Conservation (phyloP, 2,329 filamentous ascomycete species). For the Endocalyx cinctus region DNA sequence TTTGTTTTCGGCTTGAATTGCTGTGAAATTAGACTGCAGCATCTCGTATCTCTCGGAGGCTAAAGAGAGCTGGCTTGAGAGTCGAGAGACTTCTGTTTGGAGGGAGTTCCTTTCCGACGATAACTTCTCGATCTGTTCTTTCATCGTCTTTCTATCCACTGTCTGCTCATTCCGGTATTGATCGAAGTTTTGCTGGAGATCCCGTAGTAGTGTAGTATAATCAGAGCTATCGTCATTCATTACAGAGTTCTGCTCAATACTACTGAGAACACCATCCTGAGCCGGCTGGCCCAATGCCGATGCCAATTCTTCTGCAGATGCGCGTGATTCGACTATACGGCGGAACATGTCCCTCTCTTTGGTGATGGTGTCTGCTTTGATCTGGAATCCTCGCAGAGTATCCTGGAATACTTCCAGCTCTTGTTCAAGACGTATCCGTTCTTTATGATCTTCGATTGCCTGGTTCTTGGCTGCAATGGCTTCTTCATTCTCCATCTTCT, state of each 20-base stretch:
- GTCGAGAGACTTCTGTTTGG: slow-evolving; percentile 75
- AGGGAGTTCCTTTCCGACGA: slow-evolving; percentile 77
- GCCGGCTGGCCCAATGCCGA: slow-evolving; percentile 69
- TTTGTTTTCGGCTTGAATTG: slow-evolving; percentile 77
- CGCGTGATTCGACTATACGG: slow-evolving; percentile 77
- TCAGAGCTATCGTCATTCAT: slow-evolving; percentile 56
- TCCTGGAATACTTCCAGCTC: slow-evolving; percentile 75
- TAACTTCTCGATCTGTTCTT: slow-evolving; percentile 77
- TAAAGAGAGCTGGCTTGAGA: slow-evolving; percentile 75
- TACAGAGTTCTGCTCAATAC: slow-evolving; percentile 53
- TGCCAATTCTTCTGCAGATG: slow-evolving; percentile 56
- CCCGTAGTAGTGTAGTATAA: slow-evolving; percentile 73
- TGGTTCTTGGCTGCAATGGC: slow-evolving; percentile 63
- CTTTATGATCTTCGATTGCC: slow-evolving; percentile 60
- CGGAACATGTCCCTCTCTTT: slow-evolving; percentile 97
- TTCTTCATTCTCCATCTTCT: slow-evolving; percentile 88
- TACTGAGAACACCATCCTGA: slow-evolving; percentile 54
- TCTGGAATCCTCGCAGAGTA: slow-evolving; percentile 75
- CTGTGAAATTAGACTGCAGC: slow-evolving; percentile 79
- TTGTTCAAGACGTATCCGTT: slow-evolving; percentile 68
- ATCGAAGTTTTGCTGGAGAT: slow-evolving; percentile 87
- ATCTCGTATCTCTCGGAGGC: slow-evolving; percentile 83
- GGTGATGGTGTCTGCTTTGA: slow-evolving; percentile 87
- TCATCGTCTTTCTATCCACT: slow-evolving; percentile 75
- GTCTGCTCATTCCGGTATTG: slow-evolving; percentile 81